Evolutionary conservation across 805 yeast species (phyloP), one percentile per base, ranked within the genome.

Genomic region (Candida alai): DNA sequence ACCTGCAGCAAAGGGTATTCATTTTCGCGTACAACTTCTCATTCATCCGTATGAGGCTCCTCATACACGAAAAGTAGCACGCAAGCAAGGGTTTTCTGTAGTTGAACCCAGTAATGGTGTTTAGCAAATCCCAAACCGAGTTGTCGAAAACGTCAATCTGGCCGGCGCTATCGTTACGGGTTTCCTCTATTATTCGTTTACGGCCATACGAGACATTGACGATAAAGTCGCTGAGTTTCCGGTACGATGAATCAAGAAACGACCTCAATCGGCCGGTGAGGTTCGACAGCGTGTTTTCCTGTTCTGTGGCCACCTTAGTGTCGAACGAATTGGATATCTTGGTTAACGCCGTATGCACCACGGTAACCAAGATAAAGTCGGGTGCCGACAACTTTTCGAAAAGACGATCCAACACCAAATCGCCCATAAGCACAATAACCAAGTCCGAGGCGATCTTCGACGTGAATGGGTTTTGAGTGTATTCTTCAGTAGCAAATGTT

Each of bases 381-480:
- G 62, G 60, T 7, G 50, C 32, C 3, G 60, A 39, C 13, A 60
- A 33, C 37, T 50, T 53, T 2, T 38, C 47, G 11, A 59, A 24
- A 1, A 52, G 35, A 30, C 53, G 52, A 12, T 34, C 41, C 15
- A 62, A 31, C 4, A 62, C 56, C 33, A 60, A 39, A 42, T 61
- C 65, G 13, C 58, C 47, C 16, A 58, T 28, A n/a, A 60, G 35
- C n/a, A 46, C 34, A 8, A 37, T 43, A 1, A 55, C 41, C 21
- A 61, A 48, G 27, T 45, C 44, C 24, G 44, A 39, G 3, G 52
- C 40, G 3, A 59, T 58, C 23, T 49, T 45, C 5, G 64, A 56
- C 14, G 51, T 43, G 6, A 48, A 28, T 8, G 51, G 50, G 16
- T 33, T 35, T 6, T 30, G 33, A 6, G 26, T 27, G 3, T 32